Base-by-base conservation (phyloP, 805 yeast species). In the Peterozyma toletana region DNA sequence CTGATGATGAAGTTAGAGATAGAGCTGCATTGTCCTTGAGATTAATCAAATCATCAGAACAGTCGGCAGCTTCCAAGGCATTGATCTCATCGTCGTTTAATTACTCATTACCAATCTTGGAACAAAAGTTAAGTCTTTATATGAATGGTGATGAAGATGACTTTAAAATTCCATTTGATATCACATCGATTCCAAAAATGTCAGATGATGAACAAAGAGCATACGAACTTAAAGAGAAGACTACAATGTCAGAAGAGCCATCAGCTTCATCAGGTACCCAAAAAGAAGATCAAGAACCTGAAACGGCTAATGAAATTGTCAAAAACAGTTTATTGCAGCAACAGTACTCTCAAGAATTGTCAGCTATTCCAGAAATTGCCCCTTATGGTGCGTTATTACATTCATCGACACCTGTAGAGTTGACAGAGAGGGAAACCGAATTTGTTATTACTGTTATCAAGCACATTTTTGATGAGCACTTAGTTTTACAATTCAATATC, bases 1-100 rank as follows among this genome's bases (percentile, higher is more conserved):
- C 73, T 38, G 96, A 91, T 62, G 99, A 91, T 64, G 99, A 91
- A 66, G 99, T 93, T 31, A 87, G 99, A 71, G 99, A 91, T 62
- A 82, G 99, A 62, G 97, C 99, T 9, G 85, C 95, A 2, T 70
- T 91, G 53, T 83, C 96, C 2, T 73, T 91, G 57, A 75, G 78
- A 50, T 77, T 89, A 48, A 44, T 44, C 11, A 40, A 33, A 7
- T 40, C 40, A 16, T 44, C 44, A 14, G 62, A 63, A 16, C 52
- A 60, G 16, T 63, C 40, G 67, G 13, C 34, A 13, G 13, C 9
- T 13, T 14, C 34, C 13, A 66, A 69, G 34, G 69, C 68, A 41
- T 78, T 83, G 52, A 74, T 90, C 49, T 74, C 80, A 43, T 85
- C 90, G 43, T 77, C 78, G 41, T 71, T 78, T 48, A 76, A 75